These are phyloP conservation scores for Hypsizygus marmoreus DNA, from an alignment of 768 basidiomycete genomes.

Conservation along the genomic window DNA sequence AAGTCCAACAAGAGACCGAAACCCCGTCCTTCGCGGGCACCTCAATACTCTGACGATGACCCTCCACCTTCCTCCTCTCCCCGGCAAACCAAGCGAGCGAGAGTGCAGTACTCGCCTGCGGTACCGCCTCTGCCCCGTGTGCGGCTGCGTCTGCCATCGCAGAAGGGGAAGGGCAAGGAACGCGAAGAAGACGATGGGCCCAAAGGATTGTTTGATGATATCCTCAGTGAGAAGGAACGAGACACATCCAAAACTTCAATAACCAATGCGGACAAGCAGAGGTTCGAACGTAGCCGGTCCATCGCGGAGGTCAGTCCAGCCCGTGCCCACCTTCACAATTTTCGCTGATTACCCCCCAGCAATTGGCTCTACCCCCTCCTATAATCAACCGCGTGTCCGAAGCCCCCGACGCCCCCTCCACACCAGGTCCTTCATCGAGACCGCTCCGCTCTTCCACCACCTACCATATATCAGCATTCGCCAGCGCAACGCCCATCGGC, in stretches of 20 bases:
- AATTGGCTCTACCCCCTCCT: constrained; percentile 46
- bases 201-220: constrained; percentile 81
- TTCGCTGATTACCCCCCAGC: constrained; percentile 24
- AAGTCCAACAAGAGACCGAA: constrained; percentile 27
- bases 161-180: constrained; percentile 70
- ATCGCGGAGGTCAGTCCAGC: constrained; percentile 74
- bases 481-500: constrained; percentile 40
- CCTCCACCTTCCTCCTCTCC: constrained; percentile 18
- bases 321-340: too few species aligned
- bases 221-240: constrained; percentile 67
- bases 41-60: constrained; percentile 26
- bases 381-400: constrained; percentile 24
- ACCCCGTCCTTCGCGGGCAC: constrained; percentile 15
- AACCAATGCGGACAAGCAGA: constrained; percentile 55
- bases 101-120: constrained; percentile 38
- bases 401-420: constrained; percentile 25
- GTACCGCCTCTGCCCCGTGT: constrained; percentile 36
- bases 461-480: constrained; percentile 39
- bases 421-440: constrained; percentile 57
- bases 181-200: constrained; percentile 61
- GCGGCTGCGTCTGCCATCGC: constrained; percentile 48
- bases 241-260: constrained; percentile 74
- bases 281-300: constrained; percentile 73
- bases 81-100: constrained; percentile 45
- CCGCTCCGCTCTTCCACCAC: constrained; percentile 62